Base-by-base conservation (phyloP, 345 rosid species). In the Eutrema heterophyllum region DNA sequence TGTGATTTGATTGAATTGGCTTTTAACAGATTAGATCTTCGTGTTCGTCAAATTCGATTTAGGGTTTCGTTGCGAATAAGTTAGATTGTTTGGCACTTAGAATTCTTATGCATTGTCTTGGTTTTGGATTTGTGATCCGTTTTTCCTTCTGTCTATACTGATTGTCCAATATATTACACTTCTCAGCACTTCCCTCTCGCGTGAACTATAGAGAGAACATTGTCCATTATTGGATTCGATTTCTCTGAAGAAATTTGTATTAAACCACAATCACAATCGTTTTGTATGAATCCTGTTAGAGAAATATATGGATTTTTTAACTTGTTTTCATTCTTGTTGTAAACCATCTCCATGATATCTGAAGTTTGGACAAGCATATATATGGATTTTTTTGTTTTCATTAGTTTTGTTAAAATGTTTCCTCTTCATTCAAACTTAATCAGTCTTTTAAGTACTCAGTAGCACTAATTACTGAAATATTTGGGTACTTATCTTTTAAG, bases 51-150 rank as follows among this genome's bases (percentile, higher is more conserved):
- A 41, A 12, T n/a, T 8, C 51, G 43, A 45, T 12, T 66, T 67
- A 74, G 78, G 67, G 67, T 75, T 76, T 53, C 45, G 4, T 68
- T 43, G 15, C 5, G 57, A 53, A 62, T 53, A 3, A 2, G 16
- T 60, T 24, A 26, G 69, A 67, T 58, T 39, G 70, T 11, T 49
- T 30, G n/a, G 14, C 6, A 38, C 32, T 15, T 52, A 9, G 63
- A 9, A 24, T 38, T 41, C 26, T 62, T 3, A 61, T 64, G 46
- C 43, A 21, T 33, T 18, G 0, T 15, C 41, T 29, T 16, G 45
- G 13, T 24, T 48, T 24, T 13, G 71, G 71, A 51, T 36, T 21
- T 43, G 3, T 56, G 54, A n/a, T 13, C 14, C 14, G 5, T 0
- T 2, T 41, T 13, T 43, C 16, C 46, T 7, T 8, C 40, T 36